Evolutionary conservation across 2,329 filamentous ascomycete species (phyloP), one percentile per base, ranked within the genome.

Genomic region (Massarina eburnea): DNA sequence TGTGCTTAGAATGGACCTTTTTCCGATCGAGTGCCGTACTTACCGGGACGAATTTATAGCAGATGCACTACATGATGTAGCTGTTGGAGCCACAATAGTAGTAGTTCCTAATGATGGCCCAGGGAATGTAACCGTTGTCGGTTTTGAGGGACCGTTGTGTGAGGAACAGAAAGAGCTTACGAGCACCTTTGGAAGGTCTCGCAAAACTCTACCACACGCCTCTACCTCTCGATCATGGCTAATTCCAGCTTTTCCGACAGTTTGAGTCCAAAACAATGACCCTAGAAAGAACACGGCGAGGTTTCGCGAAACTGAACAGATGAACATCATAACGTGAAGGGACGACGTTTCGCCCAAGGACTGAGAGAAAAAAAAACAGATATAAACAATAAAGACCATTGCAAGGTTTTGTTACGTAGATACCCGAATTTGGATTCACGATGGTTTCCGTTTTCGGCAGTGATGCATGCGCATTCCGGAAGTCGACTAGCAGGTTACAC

Each of bases 361-460:
- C 35, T 14, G 4, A 17, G 19, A 30, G 22, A 10, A 3, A 15
- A 21, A 15, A 5, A 10, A 0, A 8, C n/a, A 2, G 17, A 20
- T 4, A 26, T 14, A 2, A 1, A 15, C 18, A n/a, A 20, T 12
- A 26, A 21, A 42, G 33, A 10, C 6, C 19, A 21, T n/a, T 36
- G 21, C 12, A 10, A 34, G 7, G n/a, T 21, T 32, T 26, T 22
- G n/a, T 40, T 8, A 35, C 8, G 17, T 17, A 5, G 2, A 10
- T 15, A 5, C 19, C 27, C 18, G 20, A 12, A 12, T 39, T 43
- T 12, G 19, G n/a, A 21, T 26, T 22, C 33, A 43, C 33, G 22
- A 43, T 43, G 34, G n/a, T 39, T 42, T 20, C 46, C 41, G 46
- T 41, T 48, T 48, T 48, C 46, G 38, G 17, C 26, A 24, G 14